Evolutionary conservation across 2,329 filamentous ascomycete genomes (phyloP).

Genomic region (Aschersonia sp.): DNA sequence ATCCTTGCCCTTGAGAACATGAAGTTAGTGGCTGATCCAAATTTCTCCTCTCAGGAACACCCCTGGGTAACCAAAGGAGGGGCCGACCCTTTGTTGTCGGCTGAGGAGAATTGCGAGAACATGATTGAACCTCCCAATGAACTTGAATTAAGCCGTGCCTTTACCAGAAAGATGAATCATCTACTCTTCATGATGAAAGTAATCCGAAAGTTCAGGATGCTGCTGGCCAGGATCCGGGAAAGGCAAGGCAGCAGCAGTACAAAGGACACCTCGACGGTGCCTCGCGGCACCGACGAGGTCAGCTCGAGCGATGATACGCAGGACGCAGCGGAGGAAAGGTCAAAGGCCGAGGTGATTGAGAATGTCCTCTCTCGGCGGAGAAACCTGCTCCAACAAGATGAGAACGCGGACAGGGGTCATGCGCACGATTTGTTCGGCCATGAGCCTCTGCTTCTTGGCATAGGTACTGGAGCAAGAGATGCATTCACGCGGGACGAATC

Average conservation of each 20-base stretch:
- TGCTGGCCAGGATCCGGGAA: constrained; percentile 30
- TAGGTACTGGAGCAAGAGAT: constrained; percentile 50
- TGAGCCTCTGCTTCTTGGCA: constrained; percentile 53
- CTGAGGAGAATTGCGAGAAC: constrained; percentile 74
- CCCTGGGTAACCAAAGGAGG: constrained; percentile 83
- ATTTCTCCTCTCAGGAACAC: constrained; percentile 47
- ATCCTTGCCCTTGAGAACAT: neutral
- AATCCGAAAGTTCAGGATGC: constrained; percentile 71
- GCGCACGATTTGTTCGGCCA: constrained; percentile 50
- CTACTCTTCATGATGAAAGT: constrained; percentile 84
- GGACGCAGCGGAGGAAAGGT: constrained; percentile 15
- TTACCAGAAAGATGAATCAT: constrained; percentile 79
- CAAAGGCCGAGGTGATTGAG: constrained; percentile 32
- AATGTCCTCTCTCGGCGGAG: constrained; percentile 32
- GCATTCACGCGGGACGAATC: constrained; percentile 24
- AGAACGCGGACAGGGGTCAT: constrained; percentile 24
- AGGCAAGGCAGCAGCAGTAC: constrained; percentile 7
- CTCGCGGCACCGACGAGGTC: too few species aligned
- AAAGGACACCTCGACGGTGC: neutral
- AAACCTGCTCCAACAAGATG: constrained; percentile 18
- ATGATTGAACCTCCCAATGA: constrained; percentile 74
- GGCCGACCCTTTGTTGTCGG: constrained; percentile 60
- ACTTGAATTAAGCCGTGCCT: constrained; percentile 78
- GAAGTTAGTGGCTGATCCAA: neutral
- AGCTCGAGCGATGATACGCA: constrained; percentile 3